Evolutionary conservation across 495 filamentous ascomycete genomes (phyloP), one percentile per base, ranked within the genome.

Genomic region (Massariosphaeria phaeospora): DNA sequence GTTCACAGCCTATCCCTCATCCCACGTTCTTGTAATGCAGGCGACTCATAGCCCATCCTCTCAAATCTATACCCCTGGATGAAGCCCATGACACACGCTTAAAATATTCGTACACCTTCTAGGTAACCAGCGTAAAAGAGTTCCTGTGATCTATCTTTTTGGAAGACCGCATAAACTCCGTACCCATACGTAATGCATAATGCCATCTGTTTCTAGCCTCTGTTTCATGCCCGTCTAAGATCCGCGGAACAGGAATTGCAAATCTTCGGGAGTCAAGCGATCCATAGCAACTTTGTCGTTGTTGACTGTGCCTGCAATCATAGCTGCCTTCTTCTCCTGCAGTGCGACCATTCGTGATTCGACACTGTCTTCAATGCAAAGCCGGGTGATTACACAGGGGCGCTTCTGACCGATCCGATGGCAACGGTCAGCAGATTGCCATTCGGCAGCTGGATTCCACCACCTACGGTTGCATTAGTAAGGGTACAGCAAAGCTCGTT

Each of bases 401-500:
- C 93, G 85, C 18, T 81, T 84, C 72, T 97, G 93, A 27, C 93
- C 93, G 57, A 98, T 98, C 38, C 93, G 89, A 72, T 98, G 93
- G 67, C 94, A 95, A 57, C 93, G 84, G 68, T 98, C 93, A 2
- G 91, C 91, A 55, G 84, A 88, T 66, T 98, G 93, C 91, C 93
- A 96, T 75, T 98, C 93, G 3, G 91, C 90, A 18, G 90, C 89
- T 3, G 91, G 91, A 57, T 96, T 96, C 91, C 91, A 96, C 91
- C 90, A 95, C 48, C 84, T 87, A 63, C 18, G 58, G 24, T 60
- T 11, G 48, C 20, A 36, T 73, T 48, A 71, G 41, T 17, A 45
- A 34, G 23, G 42, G 38, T 3, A 35, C 11, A 31, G 24, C 7
- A 25, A 15, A 30, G 30, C 18, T 27, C 27, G 34, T 31, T 17